These are phyloP conservation scores for Coemansia sp. DNA, from an alignment of 192 early-diverging fungal species.

Conservation along the genomic window DNA sequence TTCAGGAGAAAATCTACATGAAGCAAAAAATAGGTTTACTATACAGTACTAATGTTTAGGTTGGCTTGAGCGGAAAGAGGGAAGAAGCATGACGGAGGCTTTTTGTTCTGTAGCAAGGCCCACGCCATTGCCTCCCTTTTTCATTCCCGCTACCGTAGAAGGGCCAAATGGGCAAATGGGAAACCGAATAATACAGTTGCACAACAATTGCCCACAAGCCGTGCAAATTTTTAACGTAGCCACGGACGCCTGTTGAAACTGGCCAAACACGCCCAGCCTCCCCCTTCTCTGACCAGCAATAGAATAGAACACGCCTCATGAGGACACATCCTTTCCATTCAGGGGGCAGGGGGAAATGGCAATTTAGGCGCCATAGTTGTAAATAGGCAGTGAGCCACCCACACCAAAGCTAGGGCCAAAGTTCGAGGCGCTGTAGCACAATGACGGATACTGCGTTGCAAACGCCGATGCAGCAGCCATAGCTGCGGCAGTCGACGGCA, in stretches of 20 bases:
- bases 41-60: no score
- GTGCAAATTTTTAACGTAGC: slow-evolving; percentile 1
- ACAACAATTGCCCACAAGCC: slow-evolving; percentile 1
- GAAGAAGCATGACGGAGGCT: no score
- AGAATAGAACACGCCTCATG: not conserved
- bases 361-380: slow-evolving; percentile 10
- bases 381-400: not conserved
- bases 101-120: no score
- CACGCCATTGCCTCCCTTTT: not conserved
- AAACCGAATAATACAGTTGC: not conserved
- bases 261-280: not conserved
- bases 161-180: not conserved
- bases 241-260: not conserved
- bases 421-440: slow-evolving; percentile 30
- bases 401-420: slow-evolving; percentile 12
- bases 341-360: not conserved
- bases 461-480: slow-evolving; percentile 28
- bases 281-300: not conserved
- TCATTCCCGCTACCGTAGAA: not conserved
- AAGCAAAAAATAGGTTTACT: no score
- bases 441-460: slow-evolving; percentile 39
- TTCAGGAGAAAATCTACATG: no score
- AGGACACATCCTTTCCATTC: not conserved
- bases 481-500: slow-evolving; percentile 19
- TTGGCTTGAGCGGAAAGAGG: no score